Evolutionary conservation across 1,284 basidiomycete genomes (phyloP).

Genomic region (Cryptococcus deneoformans): DNA sequence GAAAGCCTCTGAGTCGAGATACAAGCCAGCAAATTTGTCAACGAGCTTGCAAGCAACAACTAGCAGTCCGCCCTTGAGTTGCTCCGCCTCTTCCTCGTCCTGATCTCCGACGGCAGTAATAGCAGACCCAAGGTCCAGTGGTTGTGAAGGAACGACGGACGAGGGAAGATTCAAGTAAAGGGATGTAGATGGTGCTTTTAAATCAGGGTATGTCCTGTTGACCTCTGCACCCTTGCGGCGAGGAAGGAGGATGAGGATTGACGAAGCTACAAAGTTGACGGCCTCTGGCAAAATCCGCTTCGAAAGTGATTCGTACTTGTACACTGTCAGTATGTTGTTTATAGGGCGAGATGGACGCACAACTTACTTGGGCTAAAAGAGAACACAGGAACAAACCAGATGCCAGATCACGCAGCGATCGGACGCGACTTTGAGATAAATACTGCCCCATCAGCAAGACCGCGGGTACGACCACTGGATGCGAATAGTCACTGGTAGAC

Average conservation of each 20-base stretch:
- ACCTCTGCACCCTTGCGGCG: constrained; percentile 49
- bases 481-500: constrained; percentile 93
- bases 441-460: constrained; percentile 89
- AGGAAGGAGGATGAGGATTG: constrained; percentile 70
- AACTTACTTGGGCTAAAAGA: constrained; percentile 58
- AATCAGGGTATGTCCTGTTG: constrained; percentile 68
- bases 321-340: constrained; percentile 7
- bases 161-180: constrained; percentile 23
- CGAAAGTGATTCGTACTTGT: constrained; percentile 78
- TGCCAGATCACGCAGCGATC: constrained; percentile 69
- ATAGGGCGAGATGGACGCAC: background rate
- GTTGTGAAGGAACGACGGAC: constrained; percentile 21
- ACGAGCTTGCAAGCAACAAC: constrained; percentile 63
- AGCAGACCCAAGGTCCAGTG: constrained; percentile 22
- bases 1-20: constrained; percentile 74
- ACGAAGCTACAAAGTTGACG: constrained; percentile 73
- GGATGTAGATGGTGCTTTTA: constrained; percentile 46
- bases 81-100: constrained; percentile 51
- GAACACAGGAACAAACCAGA: constrained; percentile 88
- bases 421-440: constrained; percentile 76
- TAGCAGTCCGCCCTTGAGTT: constrained; percentile 53
- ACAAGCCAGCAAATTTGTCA: constrained; percentile 66
- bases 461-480: constrained; percentile 82
- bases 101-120: constrained; percentile 14
- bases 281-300: constrained; percentile 89